Conservation (phyloP, 495 filamentous ascomycete species). For the Friedmanniomyces endolithicus region DNA sequence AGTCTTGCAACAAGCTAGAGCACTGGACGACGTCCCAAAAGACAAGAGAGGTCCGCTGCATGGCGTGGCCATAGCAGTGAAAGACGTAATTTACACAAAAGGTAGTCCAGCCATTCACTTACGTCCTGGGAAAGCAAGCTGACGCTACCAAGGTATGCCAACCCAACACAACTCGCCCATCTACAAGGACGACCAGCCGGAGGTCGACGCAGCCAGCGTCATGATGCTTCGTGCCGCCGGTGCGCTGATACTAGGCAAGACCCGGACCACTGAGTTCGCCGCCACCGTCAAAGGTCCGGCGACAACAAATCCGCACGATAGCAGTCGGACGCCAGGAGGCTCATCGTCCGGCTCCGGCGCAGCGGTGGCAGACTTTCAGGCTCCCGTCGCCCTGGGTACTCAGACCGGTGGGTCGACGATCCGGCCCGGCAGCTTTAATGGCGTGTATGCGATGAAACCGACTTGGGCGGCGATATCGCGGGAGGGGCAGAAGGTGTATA, state of each 20-base stretch:
- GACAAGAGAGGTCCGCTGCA: conserved; percentile 41
- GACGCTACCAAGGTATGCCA: conserved; percentile 31
- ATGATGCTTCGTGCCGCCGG: conserved; percentile 36
- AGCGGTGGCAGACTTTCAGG: conserved; percentile 40
- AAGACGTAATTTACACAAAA: conserved; percentile 48
- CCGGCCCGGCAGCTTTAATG: conserved; percentile 43
- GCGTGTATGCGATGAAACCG: conserved; percentile 44
- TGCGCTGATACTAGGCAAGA: conserved; percentile 40
- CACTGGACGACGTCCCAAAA: conserved; percentile 36
- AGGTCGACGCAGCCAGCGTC: conserved; percentile 34
- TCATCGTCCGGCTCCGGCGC: conserved; percentile 43
- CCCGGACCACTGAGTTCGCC: conserved; percentile 42
- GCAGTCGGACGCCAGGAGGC: conserved; percentile 39
- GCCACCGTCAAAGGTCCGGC: conserved; percentile 27
- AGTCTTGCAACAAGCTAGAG: conserved; percentile 40
- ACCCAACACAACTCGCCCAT: conserved; percentile 40
- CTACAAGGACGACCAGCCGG: conserved; percentile 29
- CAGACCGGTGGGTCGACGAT: conserved; percentile 39
- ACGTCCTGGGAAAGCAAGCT: not conserved
- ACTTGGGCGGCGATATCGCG: conserved; percentile 43
- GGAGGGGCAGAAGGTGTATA: conserved; percentile 39
- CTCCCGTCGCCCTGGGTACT: conserved; percentile 36
- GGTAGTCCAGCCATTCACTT: not conserved
- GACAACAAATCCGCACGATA: conserved; percentile 39
- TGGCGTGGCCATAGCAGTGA: conserved; percentile 42